Evolutionary conservation across 2,329 filamentous ascomycete genomes (phyloP), one percentile per base, ranked within the genome.

Genomic region (Pseudogymnoascus sp.): DNA sequence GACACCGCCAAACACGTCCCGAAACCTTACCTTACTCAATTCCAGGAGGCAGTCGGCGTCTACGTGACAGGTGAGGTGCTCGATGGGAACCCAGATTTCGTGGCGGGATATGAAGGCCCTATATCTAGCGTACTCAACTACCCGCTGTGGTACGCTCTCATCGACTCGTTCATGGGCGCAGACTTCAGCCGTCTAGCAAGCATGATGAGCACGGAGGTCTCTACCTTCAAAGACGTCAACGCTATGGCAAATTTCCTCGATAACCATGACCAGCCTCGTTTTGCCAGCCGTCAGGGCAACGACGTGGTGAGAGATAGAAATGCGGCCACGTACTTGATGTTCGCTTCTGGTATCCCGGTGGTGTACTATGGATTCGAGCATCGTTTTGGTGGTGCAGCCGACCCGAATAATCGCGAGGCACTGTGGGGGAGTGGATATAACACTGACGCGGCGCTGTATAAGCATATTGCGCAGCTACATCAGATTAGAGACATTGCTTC

Each of bases 11-110:
- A 78, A 65, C 74, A 82, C 63, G 74, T 81, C 28, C 70, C 77
- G 23, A 75, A 73, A 65, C 76, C 76, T 16, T 88, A 86, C 72
- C 86, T 84, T 77, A 73, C 81, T 0, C 72, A 68, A 0, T 88
- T 87, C 66, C 75, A 79, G 18, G 65, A 75, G 1, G 79, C 81
- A 0, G 77, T 83, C 0, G 84, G 82, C 3, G 81, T 86, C 1
- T 88, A 84, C 71, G 77, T 78, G 3, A 76, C 86, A n/a, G 85
- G 85, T 3, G 85, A 88, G 68, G 84, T 87, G 2, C 80, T 79
- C 43, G 75, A 83, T 38, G 83, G 82, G 31, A 74, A 81, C 66
- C 77, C 80, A 0, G 65, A 72, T 77, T 86, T 76, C 76, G 77
- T 25, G 28, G 82, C 77, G 12, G 78, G 77, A 11, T 87, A 84